Evolutionary conservation across 2,329 filamentous ascomycete genomes (phyloP), one percentile per base, ranked within the genome.

Genomic region (Sarocladiaceae sp.): DNA sequence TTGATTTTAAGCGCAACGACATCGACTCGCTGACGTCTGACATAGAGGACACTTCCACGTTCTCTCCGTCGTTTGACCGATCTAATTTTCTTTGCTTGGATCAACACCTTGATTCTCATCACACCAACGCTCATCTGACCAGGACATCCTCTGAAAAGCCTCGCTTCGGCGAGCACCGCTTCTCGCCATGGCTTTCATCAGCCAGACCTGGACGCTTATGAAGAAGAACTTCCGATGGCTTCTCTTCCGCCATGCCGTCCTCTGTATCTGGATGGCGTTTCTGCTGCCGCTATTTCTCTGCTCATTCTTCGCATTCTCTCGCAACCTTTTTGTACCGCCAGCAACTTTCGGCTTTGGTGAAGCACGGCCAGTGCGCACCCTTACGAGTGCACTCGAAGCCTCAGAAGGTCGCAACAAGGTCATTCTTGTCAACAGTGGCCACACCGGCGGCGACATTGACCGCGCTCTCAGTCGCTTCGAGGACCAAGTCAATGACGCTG

Each of bases 301-400:
- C 36, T 69, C 77, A 20, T 83, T 86, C 60, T 75, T 87, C 55
- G 80, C 74, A 51, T 93, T 87, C 66, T 86, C 90, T 15, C 86
- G 88, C 59, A 92, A 92, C 65, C 81, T 96, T 56, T 93, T 96
- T 61, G 80, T 92, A 3, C 86, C 90, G 1, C 86, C 88, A 1
- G 86, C 87, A 1, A 71, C 78, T 3, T 96, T 79, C 61, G 92
- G 92, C 40, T 83, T 96, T 57, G 87, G 85, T 40, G 64, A 75
- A 0, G 67, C 82, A 0, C 72, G 70, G 6, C 76, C 83, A 0
- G 70, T 96, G 55, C 80, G 84, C 54, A 78, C 80, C 11, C 76
- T 96, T 17, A 62, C 74, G 29, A 71, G 87, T 56, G 89, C 84
- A 1, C 75, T 96, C 28, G 63, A 68, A 18, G 81, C 84, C 2